Percentiles rank a stretch among this genome's conserved stretches.
Conservation (phyloP, 169 alveolate species). For the Plasmodium gonderi region DNA sequence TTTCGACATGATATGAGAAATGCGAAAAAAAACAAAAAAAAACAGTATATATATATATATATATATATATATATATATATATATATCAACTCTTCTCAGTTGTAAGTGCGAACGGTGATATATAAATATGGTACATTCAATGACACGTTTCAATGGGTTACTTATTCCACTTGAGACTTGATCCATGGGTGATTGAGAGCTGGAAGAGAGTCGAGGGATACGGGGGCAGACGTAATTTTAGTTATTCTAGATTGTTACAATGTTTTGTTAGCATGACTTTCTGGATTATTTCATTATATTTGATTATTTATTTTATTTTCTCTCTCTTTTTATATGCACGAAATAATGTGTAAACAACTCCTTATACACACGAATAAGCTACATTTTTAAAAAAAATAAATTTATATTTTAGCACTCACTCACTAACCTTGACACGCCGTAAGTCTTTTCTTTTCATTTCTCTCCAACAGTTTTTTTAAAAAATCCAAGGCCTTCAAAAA, state of each 20-base stretch:
- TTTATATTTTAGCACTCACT: not conserved
- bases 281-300: too few species aligned
- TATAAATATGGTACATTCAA: not conserved
- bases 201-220: not conserved
- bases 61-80: too few species aligned
- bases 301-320: too few species aligned
- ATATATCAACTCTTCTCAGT: too few species aligned
- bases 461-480: constrained; percentile 61
- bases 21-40: too few species aligned
- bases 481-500: constrained; percentile 44
- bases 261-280: too few species aligned
- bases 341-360: too few species aligned
- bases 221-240: not conserved
- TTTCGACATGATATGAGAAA: too few species aligned
- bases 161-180: constrained; percentile 14
- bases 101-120: not conserved
- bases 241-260: not conserved
- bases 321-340: too few species aligned
- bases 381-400: not conserved
- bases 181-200: constrained; percentile 47
- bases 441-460: constrained; percentile 63
- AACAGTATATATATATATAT: too few species aligned
- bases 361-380: too few species aligned
- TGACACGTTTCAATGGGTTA: not conserved
- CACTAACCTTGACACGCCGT: constrained; percentile 53